phyloP scores from a whole-genome alignment of 2,329 filamentous ascomycete genomes.

The Hyphodiscus sp. region DNA sequence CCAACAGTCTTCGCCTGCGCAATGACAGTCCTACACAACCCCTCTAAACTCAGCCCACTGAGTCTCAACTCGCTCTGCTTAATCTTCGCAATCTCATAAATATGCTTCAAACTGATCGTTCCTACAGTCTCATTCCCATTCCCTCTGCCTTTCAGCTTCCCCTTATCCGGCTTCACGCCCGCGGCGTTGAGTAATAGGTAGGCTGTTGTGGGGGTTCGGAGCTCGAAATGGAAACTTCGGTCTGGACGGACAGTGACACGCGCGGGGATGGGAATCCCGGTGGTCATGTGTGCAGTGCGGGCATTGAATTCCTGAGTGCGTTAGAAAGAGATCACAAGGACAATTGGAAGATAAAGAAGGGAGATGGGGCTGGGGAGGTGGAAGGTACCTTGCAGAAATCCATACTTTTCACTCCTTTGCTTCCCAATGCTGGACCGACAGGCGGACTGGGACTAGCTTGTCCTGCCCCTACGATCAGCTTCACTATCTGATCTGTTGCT shows the following conservation, averaged over 20 bases:
- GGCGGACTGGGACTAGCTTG: slow-evolving; percentile 93
- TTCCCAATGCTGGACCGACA: slow-evolving; percentile 91
- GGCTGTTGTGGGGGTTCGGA: slow-evolving; percentile 91
- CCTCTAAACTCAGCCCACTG: slow-evolving; percentile 64
- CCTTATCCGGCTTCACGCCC: slow-evolving; percentile 62
- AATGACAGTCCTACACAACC: slow-evolving; percentile 67
- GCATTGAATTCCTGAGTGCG: slow-evolving; percentile 91
- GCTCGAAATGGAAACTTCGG: slow-evolving; percentile 85
- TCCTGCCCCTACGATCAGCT: slow-evolving; percentile 94
- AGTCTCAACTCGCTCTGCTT: slow-evolving; percentile 75
- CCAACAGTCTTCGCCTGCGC: slow-evolving; percentile 71
- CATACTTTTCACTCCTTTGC: slow-evolving; percentile 98
- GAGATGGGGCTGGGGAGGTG: slow-evolving; percentile 1
- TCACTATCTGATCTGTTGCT: slow-evolving; percentile 69
- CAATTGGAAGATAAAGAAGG: slow-evolving; percentile 4
- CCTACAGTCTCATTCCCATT: slow-evolving; percentile 75
- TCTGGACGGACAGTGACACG: slow-evolving; percentile 89
- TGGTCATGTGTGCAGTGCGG: slow-evolving; percentile 73
- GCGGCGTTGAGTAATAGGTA: slow-evolving; percentile 83
- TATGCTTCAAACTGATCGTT: slow-evolving; percentile 83
- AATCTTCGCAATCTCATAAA: slow-evolving; percentile 97
- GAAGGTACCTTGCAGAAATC: slow-evolving; percentile 95
- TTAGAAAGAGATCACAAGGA: slow-evolving; percentile 4
- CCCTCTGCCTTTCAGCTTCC: slow-evolving; percentile 64
- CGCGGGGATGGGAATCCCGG: slow-evolving; percentile 82